These are phyloP conservation scores for Fusarium coicis DNA, from an alignment of 2,329 filamentous ascomycete genomes.

Conservation along the genomic window DNA sequence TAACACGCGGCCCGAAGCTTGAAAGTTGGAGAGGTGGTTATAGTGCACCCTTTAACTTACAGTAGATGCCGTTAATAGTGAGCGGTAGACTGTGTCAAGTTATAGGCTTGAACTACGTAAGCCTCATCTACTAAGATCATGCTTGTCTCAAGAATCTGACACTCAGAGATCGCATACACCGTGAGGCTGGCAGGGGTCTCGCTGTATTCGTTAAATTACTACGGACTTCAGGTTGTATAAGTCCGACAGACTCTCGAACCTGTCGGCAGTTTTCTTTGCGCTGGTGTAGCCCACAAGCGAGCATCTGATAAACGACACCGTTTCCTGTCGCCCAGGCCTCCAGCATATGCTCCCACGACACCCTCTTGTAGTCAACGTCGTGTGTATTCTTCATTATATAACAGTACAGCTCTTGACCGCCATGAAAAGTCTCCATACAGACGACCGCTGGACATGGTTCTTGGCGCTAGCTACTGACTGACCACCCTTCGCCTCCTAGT, in stretches of 20 bases:
- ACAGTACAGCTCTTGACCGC: conserved; percentile 21
- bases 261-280: conserved; percentile 4
- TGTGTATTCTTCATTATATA: neutral
- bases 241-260: neutral
- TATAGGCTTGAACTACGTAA: conserved; percentile 3
- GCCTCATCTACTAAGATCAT: neutral
- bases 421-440: conserved; percentile 22
- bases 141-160: neutral
- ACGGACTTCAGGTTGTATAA: neutral
- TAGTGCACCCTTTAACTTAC: neutral
- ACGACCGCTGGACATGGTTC: conserved; percentile 10
- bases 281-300: neutral
- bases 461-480: conserved; percentile 32
- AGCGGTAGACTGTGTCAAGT: neutral
- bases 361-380: neutral
- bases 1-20: neutral
- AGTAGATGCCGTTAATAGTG: neutral
- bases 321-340: neutral
- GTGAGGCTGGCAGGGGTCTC: neutral
- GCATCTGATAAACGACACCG: neutral
- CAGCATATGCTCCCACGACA: neutral
- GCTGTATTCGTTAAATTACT: neutral
- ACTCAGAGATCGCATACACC: neutral
- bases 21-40: neutral
- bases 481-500: conserved; percentile 37